A percentile compares a stretch with the other conserved stretches of the same genome.
Conservation (phyloP, 2,329 filamentous ascomycete species). For the Acrodontium crateriforme region DNA sequence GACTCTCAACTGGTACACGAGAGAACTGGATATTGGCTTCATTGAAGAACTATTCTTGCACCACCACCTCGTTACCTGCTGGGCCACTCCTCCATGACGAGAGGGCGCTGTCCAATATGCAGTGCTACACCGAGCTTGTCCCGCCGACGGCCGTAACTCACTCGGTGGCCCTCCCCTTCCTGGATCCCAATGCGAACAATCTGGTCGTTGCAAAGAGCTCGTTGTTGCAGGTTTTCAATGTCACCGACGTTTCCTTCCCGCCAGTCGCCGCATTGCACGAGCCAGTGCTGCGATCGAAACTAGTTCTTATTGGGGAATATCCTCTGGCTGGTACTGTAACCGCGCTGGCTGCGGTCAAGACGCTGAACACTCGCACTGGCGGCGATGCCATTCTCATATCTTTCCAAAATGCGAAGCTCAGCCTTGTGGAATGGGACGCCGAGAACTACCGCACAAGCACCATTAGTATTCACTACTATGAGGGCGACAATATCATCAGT, state of each 20-base stretch:
- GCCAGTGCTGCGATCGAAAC: conserved; percentile 35
- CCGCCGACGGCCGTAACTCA: conserved; percentile 90
- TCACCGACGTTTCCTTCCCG: conserved; percentile 1
- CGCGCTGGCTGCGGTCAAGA: conserved; percentile 65
- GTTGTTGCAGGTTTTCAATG: conserved; percentile 73
- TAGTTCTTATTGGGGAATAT: conserved; percentile 76
- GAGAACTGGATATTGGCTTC: no score
- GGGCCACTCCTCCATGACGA: neutral
- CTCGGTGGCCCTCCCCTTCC: conserved; percentile 65
- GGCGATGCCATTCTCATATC: conserved; percentile 74
- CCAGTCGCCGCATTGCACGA: no score
- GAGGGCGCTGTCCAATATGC: conserved; percentile 54
- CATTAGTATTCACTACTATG: conserved; percentile 94
- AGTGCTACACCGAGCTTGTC: conserved; percentile 93
- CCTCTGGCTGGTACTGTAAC: conserved; percentile 71
- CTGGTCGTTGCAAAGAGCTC: conserved; percentile 87
- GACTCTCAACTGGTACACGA: no score
- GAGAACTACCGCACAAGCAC: conserved; percentile 67
- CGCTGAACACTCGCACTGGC: conserved; percentile 57
- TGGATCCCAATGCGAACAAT: conserved; percentile 62
- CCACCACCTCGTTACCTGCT: neutral
- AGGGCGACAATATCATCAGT: conserved; percentile 58
- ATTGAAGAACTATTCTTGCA: no score
- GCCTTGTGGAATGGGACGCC: conserved; percentile 86
- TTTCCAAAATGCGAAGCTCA: conserved; percentile 83